phyloP scores from a whole-genome alignment of 2,329 filamentous ascomycete genomes.

The Camptophora hylomeconis region DNA sequence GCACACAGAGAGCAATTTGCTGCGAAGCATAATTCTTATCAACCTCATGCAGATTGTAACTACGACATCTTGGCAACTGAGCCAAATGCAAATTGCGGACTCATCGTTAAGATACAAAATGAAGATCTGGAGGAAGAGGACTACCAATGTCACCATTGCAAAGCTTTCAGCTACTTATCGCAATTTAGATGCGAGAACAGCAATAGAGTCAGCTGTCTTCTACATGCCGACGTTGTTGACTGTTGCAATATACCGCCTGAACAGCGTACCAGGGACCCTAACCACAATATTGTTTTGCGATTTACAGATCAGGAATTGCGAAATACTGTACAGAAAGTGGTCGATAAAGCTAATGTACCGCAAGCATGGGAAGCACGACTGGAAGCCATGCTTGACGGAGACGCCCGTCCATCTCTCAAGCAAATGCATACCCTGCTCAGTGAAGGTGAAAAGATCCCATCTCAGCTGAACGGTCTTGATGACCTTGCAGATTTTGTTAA shows the following conservation, averaged over 20 bases:
- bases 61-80: conserved; percentile 26
- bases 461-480: conserved; percentile 69
- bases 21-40: conserved; percentile 45
- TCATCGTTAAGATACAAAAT: conserved; percentile 54
- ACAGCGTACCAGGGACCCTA: conserved; percentile 54
- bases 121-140: conserved; percentile 77
- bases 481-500: conserved; percentile 83
- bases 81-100: conserved; percentile 37
- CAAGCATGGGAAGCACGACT: conserved; percentile 87
- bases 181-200: conserved; percentile 74
- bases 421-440: conserved; percentile 67
- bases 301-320: conserved; percentile 60
- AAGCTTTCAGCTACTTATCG: conserved; percentile 80
- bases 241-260: conserved; percentile 62
- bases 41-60: conserved; percentile 40
- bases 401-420: conserved; percentile 74
- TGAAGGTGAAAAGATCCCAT: conserved; percentile 94
- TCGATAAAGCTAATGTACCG: conserved; percentile 74
- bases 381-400: conserved; percentile 69
- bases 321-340: conserved; percentile 57
- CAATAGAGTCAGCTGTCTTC: conserved; percentile 68
- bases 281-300: conserved; percentile 66
- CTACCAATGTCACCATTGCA: conserved; percentile 84
- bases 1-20: conserved; percentile 56
- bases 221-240: conserved; percentile 65